These are phyloP conservation scores for Spinellus fusiger DNA, from an alignment of 192 early-diverging fungal genomes.

Conservation along the genomic window DNA sequence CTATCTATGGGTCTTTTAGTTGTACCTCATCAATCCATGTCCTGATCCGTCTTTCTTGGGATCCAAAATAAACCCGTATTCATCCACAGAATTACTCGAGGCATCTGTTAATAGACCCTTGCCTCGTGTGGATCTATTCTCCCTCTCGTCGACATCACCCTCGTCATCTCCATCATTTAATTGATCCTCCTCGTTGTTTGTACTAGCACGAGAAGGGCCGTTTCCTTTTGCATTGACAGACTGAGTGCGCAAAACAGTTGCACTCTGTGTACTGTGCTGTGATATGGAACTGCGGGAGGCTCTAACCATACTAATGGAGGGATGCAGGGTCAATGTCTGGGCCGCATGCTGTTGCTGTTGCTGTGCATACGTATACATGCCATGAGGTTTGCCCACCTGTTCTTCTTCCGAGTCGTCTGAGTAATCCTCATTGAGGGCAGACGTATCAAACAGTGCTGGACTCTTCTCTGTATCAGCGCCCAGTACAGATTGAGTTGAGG, in stretches of 20 bases:
- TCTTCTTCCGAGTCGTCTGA: conserved; percentile 28
- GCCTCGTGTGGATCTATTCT: background rate
- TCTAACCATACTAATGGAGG: background rate
- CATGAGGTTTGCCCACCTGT: background rate
- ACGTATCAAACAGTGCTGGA: conserved; percentile 22
- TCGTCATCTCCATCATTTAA: conserved; percentile 9
- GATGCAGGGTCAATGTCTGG: background rate
- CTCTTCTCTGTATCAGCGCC: background rate
- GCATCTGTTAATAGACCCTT: background rate
- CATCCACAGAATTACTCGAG: conserved; percentile 4
- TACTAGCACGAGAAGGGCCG: background rate
- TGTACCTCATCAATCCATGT: background rate
- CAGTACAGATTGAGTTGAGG: background rate
- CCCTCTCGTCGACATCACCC: background rate
- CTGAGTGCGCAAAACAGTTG: too few species aligned
- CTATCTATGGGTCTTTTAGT: background rate
- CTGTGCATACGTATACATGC: background rate
- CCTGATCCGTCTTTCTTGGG: background rate
- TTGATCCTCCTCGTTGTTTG: background rate
- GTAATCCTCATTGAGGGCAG: conserved; percentile 28
- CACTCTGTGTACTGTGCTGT: too few species aligned
- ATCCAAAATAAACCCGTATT: conserved; percentile 22
- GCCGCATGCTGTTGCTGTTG: background rate
- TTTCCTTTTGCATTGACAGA: too few species aligned
- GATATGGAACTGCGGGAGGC: too few species aligned